Evolutionary conservation across 2,329 filamentous ascomycete species (phyloP).

Genomic region (Orbilia ellipsospora): DNA sequence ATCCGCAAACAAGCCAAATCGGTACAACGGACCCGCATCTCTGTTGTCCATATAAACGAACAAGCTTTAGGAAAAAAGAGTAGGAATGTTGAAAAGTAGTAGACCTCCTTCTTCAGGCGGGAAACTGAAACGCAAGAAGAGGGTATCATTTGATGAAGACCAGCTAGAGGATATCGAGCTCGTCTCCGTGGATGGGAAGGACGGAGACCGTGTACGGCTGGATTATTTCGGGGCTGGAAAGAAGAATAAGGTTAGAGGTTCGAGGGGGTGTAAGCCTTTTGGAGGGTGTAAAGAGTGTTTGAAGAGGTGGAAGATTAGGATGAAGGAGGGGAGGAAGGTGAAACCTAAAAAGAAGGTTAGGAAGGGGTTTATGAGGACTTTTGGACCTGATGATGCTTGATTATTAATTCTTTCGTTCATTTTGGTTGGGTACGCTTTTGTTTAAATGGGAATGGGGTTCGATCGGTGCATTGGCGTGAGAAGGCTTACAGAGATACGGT

Average conservation of each 20-base stretch:
- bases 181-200: neutral
- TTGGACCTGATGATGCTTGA: constrained; percentile 7
- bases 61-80: no score
- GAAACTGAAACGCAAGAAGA: constrained; percentile 10
- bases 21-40: neutral
- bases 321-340: constrained; percentile 5
- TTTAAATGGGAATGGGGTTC: no score
- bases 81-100: neutral
- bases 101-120: neutral
- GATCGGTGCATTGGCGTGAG: no score
- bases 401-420: no score
- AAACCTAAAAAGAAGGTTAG: constrained; percentile 24
- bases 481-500: no score
- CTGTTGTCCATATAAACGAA: neutral
- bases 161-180: neutral
- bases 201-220: neutral
- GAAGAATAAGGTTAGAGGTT: neutral
- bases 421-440: no score
- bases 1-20: neutral
- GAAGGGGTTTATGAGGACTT: constrained; percentile 16
- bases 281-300: neutral
- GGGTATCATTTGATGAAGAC: constrained; percentile 22
- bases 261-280: constrained; percentile 16
- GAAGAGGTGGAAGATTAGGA: constrained; percentile 8
- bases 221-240: neutral